phyloP scores from a whole-genome alignment of 495 filamentous ascomycete genomes.

The Penicillium egyptiacum region DNA sequence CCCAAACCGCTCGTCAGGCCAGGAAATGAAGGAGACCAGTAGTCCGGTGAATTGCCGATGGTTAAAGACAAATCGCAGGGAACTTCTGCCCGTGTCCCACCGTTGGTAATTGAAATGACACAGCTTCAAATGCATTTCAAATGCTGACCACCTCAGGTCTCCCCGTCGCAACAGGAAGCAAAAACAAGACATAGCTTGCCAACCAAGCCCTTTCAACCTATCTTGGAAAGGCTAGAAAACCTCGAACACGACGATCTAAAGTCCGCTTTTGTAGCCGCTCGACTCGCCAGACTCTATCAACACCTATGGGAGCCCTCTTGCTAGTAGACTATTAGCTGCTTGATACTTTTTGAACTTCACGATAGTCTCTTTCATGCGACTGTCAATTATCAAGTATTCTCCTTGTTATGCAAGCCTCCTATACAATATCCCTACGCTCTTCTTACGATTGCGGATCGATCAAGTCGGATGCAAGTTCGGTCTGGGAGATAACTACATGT shows the following conservation, averaged over 20 bases:
- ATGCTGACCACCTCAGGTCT: not conserved
- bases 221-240: not conserved
- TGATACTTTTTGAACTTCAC: too few species aligned
- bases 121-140: conserved; percentile 1
- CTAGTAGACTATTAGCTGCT: too few species aligned
- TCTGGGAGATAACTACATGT: too few species aligned
- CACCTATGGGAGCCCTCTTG: conserved; percentile 5
- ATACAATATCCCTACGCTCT: too few species aligned
- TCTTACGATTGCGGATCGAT: too few species aligned
- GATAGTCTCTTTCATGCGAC: too few species aligned
- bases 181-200: not conserved
- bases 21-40: too few species aligned
- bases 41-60: conserved; percentile 3
- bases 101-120: conserved; percentile 5
- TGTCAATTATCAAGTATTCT: too few species aligned
- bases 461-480: too few species aligned
- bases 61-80: conserved; percentile 1
- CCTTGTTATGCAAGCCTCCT: too few species aligned
- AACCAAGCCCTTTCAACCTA: not conserved
- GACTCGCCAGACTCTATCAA: conserved; percentile 5
- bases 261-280: conserved; percentile 1
- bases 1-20: too few species aligned
- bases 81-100: conserved; percentile 1
- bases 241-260: conserved; percentile 7
- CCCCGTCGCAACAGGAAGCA: conserved; percentile 2